phyloP scores from a whole-genome alignment of 345 rosid genomes.

The Moricandia arvensis region DNA sequence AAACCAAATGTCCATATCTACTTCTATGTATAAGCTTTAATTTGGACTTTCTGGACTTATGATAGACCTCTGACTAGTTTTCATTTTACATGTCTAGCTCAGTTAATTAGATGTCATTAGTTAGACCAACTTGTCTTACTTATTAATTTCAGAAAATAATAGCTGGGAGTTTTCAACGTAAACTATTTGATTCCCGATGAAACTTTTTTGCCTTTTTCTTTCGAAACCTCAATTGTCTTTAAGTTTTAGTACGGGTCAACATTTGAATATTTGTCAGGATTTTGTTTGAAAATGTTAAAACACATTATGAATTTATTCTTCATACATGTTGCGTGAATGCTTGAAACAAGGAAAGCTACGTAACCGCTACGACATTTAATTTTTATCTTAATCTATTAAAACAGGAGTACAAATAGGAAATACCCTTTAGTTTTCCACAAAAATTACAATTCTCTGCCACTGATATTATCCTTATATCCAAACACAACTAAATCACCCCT shows the following conservation, averaged over 20 bases:
- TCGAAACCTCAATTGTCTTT: not conserved
- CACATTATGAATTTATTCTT: not conserved
- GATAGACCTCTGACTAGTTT: not conserved
- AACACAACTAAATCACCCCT: no score
- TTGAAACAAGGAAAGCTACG: slow-evolving; percentile 33
- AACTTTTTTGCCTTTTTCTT: not conserved
- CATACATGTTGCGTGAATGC: slow-evolving; percentile 24
- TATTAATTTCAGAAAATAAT: not conserved
- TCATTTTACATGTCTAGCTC: not conserved
- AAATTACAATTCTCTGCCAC: no score
- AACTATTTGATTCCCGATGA: not conserved
- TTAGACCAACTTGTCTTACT: not conserved
- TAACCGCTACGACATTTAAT: slow-evolving; percentile 21
- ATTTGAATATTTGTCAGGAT: not conserved
- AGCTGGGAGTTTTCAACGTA: not conserved
- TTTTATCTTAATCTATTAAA: no score
- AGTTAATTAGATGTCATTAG: not conserved
- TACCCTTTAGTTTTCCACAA: no score
- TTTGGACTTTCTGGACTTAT: not conserved
- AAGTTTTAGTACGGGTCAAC: not conserved
- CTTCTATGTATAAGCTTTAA: not conserved
- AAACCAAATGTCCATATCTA: no score
- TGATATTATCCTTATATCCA: no score
- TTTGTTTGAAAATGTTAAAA: not conserved
- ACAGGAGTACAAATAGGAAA: no score